Evolutionary conservation across 202 grass and related monocot species (phyloP).

Genomic region (Panicum virgatum): DNA sequence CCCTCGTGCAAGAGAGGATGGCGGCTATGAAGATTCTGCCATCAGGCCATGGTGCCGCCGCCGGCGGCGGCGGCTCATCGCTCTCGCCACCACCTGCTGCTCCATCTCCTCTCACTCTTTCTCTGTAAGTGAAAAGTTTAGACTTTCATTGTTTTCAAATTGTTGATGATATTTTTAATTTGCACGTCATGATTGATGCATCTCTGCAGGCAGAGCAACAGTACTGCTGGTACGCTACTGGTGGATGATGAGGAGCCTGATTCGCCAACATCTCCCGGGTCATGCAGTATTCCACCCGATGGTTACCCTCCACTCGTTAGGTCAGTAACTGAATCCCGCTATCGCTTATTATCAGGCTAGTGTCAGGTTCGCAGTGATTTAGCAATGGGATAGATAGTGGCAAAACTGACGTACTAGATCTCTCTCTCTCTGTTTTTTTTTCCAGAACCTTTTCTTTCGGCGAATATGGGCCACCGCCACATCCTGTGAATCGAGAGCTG

Average conservation of each 20-base stretch:
- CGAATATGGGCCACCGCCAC: background rate
- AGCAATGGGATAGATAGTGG: background rate
- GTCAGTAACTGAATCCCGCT: background rate
- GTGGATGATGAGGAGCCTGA: background rate
- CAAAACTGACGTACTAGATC: too few relatives aligned
- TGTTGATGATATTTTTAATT: too few relatives aligned
- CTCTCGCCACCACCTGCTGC: too few relatives aligned
- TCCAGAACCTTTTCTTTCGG: background rate
- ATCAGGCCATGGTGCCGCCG: too few relatives aligned
- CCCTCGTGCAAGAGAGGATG: too few relatives aligned
- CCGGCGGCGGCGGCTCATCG: too few relatives aligned
- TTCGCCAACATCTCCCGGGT: background rate
- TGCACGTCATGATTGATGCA: too few relatives aligned
- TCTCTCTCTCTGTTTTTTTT: background rate
- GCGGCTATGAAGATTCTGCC: too few relatives aligned
- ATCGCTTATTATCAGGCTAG: background rate
- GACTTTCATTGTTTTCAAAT: too few relatives aligned
- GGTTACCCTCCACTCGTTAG: background rate
- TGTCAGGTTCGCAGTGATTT: background rate
- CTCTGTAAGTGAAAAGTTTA: too few relatives aligned
- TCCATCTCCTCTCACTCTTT: too few relatives aligned
- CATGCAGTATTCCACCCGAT: background rate
- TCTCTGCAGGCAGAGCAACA: background rate
- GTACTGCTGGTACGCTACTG: background rate
- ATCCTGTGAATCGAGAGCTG: background rate